Conservation (phyloP, 169 alveolate genomes). For the Plasmodium berghei region DNA sequence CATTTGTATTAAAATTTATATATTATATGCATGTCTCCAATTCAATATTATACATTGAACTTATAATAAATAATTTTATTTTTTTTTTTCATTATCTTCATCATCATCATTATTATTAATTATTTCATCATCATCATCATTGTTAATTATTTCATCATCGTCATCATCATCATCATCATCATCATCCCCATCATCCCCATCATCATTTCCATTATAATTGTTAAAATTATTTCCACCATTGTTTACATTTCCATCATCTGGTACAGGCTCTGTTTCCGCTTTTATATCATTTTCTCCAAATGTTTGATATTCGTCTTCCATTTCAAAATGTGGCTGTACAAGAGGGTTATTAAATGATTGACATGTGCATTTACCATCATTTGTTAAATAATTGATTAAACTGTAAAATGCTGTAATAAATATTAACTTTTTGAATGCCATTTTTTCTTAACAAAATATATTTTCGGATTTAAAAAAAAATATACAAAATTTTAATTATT, state of each 20-base stretch:
- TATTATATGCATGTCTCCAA: too few species aligned
- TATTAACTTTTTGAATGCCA: conserved; percentile 21
- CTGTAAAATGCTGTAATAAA: conserved; percentile 17
- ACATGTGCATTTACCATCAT: conserved; percentile 11
- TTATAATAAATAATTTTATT: background rate
- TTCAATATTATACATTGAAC: too few species aligned
- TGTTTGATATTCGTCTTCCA: background rate
- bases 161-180: conserved; percentile 38
- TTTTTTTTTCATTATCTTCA: background rate
- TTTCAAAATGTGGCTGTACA: conserved; percentile 23
- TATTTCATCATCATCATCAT: conserved; percentile 10
- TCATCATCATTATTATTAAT: conserved; percentile 36
- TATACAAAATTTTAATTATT: too few species aligned
- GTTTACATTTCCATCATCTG: conserved; percentile 57
- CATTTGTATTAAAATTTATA: too few species aligned
- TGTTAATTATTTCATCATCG: conserved; percentile 6
- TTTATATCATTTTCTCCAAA: background rate
- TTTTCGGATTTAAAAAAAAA: background rate
- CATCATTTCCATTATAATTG: conserved; percentile 10
- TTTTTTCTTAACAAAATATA: conserved; percentile 5
- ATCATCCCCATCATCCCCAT: conserved; percentile 47
- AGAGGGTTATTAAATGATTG: background rate
- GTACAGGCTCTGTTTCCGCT: conserved; percentile 2
- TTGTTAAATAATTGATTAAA: conserved; percentile 4
- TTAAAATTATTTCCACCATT: background rate